Base-by-base conservation (phyloP, 2,329 filamentous ascomycete species). In the Aspergillus proliferans region DNA sequence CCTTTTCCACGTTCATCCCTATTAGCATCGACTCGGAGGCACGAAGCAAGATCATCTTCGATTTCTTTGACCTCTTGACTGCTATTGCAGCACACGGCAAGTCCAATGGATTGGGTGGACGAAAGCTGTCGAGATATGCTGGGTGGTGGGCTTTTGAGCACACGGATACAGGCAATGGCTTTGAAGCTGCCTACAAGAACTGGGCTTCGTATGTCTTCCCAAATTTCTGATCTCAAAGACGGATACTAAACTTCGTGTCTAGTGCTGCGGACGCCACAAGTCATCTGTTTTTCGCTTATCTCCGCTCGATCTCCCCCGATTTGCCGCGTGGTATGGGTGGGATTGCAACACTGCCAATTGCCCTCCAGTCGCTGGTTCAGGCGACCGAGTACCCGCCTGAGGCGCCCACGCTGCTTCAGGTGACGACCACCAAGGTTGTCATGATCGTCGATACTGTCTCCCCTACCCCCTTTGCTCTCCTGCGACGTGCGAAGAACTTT, bases 61-160 rank as follows among this genome's bases (percentile, higher is more conserved):
- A 95, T 71, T 97, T 95, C 71, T 98, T 97, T 71, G 92, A 97
- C 60, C 82, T 98, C 0, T 74, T 98, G 41, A 84, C 92, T 3
- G 89, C 92, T 6, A 83, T 96, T 59, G 91, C 93, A 30, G 93
- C 93, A 12, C 88, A 96, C 62, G 88, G 88, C 58, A 97, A 97
- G 73, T 83, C 77, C 47, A 98, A 98, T 67, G 93, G 93, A 40
- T 82, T 98, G 54, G 88, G 90, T 52, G 93, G 93, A 22, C 84
- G 91, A 55, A 97, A 97, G 69, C 79, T 98, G 47, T 97, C 93
- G 8, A 83, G 93, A 57, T 88, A 95, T 79, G 93, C 92, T 38
- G 90, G 91, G 42, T 98, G 93, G 93, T 98, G 93, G 93, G 90
- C 92, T 1, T 98, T 98, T 66, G 92, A 96, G 63, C 88, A 94